Evolutionary conservation across 305 asterid genomes (phyloP).

Genomic region (Fraxinus sp.): DNA sequence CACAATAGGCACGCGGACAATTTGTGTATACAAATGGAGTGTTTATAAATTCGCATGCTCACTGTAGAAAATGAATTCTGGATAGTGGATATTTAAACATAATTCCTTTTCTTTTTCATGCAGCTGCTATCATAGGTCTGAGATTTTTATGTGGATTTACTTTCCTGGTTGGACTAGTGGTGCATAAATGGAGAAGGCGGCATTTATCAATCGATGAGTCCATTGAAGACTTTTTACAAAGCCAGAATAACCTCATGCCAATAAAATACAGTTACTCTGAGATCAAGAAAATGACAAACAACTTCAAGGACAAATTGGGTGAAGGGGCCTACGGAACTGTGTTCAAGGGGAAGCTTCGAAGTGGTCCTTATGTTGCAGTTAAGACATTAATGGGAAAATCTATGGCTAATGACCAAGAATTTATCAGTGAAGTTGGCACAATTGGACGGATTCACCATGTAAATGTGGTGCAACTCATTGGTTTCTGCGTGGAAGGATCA

Average conservation of each 20-base stretch:
- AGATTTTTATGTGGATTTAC: slow-evolving; percentile 21
- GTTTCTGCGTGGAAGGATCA: slow-evolving; percentile 25
- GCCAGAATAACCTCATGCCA: slow-evolving; percentile 36
- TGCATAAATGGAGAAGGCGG: slow-evolving; percentile 30
- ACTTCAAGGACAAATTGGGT: slow-evolving; percentile 40
- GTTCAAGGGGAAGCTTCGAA: slow-evolving; percentile 46
- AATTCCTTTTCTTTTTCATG: background rate
- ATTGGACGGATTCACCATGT: slow-evolving; percentile 28
- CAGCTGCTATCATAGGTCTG: slow-evolving; percentile 5
- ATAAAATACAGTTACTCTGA: slow-evolving; percentile 41
- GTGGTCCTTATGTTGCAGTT: slow-evolving; percentile 39
- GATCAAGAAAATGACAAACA: slow-evolving; percentile 42
- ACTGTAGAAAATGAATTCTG: background rate
- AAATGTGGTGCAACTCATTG: slow-evolving; percentile 28
- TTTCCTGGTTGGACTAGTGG: slow-evolving; percentile 18
- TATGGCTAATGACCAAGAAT: slow-evolving; percentile 34
- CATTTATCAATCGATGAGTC: slow-evolving; percentile 34
- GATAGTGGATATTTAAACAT: background rate
- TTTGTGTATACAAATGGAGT: background rate
- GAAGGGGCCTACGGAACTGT: slow-evolving; percentile 52
- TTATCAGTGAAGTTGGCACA: slow-evolving; percentile 46
- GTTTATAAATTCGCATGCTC: background rate
- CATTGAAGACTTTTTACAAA: slow-evolving; percentile 38
- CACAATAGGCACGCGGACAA: background rate
- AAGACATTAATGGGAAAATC: slow-evolving; percentile 32